Conservation (phyloP, 129 eudicot species). For the Deinandra increscens region DNA sequence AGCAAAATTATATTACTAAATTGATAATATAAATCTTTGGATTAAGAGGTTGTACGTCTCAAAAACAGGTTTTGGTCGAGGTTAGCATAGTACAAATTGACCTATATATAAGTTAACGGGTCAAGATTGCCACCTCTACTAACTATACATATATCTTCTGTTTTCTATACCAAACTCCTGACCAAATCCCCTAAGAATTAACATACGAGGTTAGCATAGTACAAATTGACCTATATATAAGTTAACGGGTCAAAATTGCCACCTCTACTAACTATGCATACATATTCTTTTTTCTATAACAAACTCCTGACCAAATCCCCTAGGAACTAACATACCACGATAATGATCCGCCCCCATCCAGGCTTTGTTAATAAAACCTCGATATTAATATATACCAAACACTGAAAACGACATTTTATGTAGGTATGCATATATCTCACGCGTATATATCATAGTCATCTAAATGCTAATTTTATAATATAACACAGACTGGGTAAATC, state of each 20-base stretch:
- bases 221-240: background rate
- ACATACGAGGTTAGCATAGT: background rate
- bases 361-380: background rate
- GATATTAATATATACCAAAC: background rate
- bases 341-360: background rate
- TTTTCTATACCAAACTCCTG: constrained; percentile 5
- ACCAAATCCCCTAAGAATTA: constrained; percentile 1
- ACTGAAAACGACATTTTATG: constrained; percentile 1
- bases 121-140: background rate
- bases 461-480: background rate
- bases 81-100: background rate
- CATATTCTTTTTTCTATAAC: background rate
- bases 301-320: constrained; percentile 5
- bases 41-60: background rate
- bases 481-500: background rate
- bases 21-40: background rate
- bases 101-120: background rate
- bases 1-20: too few species aligned
- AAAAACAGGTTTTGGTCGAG: background rate
- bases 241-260: background rate
- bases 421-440: background rate
- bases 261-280: background rate
- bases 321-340: background rate
- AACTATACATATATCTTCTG: background rate
- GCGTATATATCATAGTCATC: background rate